Percentiles rank a stretch among this genome's conserved stretches.
Conservation (phyloP, 352 stramenopile species). For the Pythium biforme region DNA sequence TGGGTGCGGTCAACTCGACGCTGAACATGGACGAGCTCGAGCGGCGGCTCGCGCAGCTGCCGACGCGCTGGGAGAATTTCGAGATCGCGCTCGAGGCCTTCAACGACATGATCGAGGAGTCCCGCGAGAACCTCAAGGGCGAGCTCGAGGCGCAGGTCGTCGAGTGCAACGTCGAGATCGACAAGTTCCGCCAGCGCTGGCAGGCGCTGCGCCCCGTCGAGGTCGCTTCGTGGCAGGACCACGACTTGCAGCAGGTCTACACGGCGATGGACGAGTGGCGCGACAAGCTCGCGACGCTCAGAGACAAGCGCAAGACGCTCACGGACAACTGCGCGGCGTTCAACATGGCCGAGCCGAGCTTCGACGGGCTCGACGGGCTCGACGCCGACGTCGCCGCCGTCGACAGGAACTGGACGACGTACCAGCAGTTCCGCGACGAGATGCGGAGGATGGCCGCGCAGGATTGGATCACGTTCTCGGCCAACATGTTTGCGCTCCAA, state of each 20-base stretch:
- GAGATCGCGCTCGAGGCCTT: conserved; percentile 94
- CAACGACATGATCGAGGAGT: conserved; percentile 95
- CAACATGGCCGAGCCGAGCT: conserved; percentile 76
- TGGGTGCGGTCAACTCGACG: background rate
- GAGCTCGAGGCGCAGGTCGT: conserved; percentile 88
- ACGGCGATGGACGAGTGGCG: conserved; percentile 82
- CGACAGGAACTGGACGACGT: conserved; percentile 80
- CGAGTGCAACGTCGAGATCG: conserved; percentile 87
- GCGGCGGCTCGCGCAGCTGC: conserved; percentile 66
- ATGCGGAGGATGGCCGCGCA: conserved; percentile 59
- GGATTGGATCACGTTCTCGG: conserved; percentile 94
- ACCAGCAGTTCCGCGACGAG: conserved; percentile 86
- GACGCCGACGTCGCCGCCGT: conserved; percentile 74
- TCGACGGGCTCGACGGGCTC: conserved; percentile 78
- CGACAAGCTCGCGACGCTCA: conserved; percentile 76
- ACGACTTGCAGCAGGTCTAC: conserved; percentile 76
- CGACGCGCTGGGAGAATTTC: conserved; percentile 92
- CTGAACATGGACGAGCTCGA: conserved; percentile 68
- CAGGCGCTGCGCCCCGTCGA: conserved; percentile 82
- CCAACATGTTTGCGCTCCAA: conserved; percentile 91
- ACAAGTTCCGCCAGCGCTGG: conserved; percentile 92
- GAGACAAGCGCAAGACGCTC: conserved; percentile 53
- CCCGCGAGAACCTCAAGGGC: conserved; percentile 89
- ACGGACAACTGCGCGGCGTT: conserved; percentile 87
- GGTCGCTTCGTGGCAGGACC: conserved; percentile 73